Evolutionary conservation across 352 stramenopile species (phyloP), one percentile per base, ranked within the genome.

Genomic region (Blastocystis sp.): DNA sequence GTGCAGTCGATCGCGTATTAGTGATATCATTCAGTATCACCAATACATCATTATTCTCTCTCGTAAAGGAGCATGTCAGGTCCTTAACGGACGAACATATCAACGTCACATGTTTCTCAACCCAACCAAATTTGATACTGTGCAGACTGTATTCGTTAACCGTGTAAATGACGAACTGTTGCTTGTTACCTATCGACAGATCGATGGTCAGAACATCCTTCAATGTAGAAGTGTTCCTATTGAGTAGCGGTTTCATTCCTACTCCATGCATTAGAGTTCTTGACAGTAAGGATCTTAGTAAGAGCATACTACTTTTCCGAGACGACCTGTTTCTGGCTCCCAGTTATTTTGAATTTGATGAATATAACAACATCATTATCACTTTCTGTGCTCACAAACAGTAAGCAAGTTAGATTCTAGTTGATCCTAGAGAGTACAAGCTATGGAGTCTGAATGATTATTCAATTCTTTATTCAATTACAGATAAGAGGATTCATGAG

Each of bases 271-370:
- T 22, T 48, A 70, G 60, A 6, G 44, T 56, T 11, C 19, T 79
- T 53, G 37, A 40, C 17, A 30, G 5, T 30, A 58, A 60, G 19
- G 68, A 79, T 53, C 19, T 79, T 13, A 19, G 35, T 19, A 3
- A 59, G 19, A 48, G 35, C 2, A 56, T 13, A 13, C 68, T 79
- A 6, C 68, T 79, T 13, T 79, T 79, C 44, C 68, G 33, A 24
- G 37, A 79, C 40, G 68, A 79, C 4, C 22, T 60, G 9, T 79
- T 79, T 48, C 15, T 60, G 5, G 37, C 68, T 58, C 68, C 68
- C 24, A 79, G 68, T 48, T 79, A 79, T n/a, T 79, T 79, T 35
- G 68, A 79, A 53, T 79, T 79, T 56, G 68, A 79, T 53, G 68
- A 79, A n/a, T 79, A 58, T 42, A 79, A 79, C 40, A 24, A 35